Conservation (phyloP, 2,329 filamentous ascomycete genomes). For the Paraconiothyrium sp. region DNA sequence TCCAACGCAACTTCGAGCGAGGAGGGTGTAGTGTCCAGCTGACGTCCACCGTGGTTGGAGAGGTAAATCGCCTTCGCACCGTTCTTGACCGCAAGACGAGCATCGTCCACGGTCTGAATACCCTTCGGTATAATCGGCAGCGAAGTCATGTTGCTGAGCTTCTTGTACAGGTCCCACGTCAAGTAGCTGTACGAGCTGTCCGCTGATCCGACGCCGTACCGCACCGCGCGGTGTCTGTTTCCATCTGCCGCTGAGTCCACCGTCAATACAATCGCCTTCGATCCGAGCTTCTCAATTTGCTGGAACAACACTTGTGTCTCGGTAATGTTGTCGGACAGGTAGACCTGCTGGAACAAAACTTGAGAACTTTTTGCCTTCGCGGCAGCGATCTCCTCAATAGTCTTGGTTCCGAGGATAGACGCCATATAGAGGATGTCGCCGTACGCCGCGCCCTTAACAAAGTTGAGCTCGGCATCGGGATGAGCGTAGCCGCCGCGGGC, state of each 20-base stretch:
- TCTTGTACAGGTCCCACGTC: conserved; percentile 48
- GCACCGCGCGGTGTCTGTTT: conserved; percentile 48
- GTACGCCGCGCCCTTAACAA: conserved; percentile 61
- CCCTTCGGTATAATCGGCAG: conserved; percentile 54
- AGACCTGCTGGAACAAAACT: conserved; percentile 55
- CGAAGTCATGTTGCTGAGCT: conserved; percentile 48
- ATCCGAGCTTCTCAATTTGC: conserved; percentile 44
- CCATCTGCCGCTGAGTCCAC: conserved; percentile 54
- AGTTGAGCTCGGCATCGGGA: conserved; percentile 58
- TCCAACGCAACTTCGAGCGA: conserved; percentile 80
- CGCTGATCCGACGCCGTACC: conserved; percentile 44
- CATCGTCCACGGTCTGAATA: conserved; percentile 53
- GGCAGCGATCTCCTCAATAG: conserved; percentile 44
- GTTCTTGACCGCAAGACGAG: conserved; percentile 46
- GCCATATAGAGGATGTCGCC: conserved; percentile 62
- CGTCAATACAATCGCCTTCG: conserved; percentile 54
- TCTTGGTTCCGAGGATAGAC: conserved; percentile 47
- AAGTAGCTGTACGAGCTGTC: conserved; percentile 41
- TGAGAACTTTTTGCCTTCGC: conserved; percentile 39
- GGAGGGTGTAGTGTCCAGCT: conserved; percentile 64
- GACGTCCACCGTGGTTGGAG: conserved; percentile 55
- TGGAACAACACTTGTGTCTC: conserved; percentile 43
- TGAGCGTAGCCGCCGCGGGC: conserved; percentile 55
- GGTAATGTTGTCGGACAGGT: conserved; percentile 46
- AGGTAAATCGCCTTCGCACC: conserved; percentile 53